phyloP scores from a whole-genome alignment of 805 yeast genomes.

The Candida multigemmis region DNA sequence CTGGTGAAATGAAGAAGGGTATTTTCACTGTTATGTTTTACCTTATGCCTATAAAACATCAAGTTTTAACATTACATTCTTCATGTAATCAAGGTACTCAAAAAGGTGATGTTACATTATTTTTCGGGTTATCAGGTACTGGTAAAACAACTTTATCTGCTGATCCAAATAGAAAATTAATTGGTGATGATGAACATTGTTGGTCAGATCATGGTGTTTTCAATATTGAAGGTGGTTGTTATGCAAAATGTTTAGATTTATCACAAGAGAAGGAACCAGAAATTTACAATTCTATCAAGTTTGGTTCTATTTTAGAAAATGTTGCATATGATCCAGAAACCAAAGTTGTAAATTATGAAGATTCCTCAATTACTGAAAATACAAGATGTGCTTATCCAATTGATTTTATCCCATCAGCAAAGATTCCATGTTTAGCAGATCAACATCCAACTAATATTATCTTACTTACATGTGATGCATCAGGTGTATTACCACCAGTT shows the following conservation, averaged over 20 bases:
- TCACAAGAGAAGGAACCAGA: conserved; percentile 94
- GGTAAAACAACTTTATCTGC: conserved; percentile 98
- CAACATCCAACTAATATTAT: conserved; percentile 88
- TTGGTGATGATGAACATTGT: conserved; percentile 99
- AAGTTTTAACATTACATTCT: conserved; percentile 89
- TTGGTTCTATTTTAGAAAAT: conserved; percentile 92
- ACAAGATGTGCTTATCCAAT: conserved; percentile 99
- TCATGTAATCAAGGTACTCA: conserved; percentile 85
- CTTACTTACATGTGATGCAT: conserved; percentile 92
- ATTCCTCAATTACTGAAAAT: conserved; percentile 83
- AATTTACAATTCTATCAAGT: conserved; percentile 88
- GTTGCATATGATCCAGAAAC: conserved; percentile 74
- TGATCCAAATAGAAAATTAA: conserved; percentile 85
- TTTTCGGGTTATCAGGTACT: conserved; percentile 96
- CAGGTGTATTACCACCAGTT: conserved; percentile 96
- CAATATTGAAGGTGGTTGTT: conserved; percentile 99
- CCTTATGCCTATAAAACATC: conserved; percentile 90
- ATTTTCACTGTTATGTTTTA: conserved; percentile 98
- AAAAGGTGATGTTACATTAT: conserved; percentile 81
- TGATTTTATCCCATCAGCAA: conserved; percentile 92
- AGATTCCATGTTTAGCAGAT: conserved; percentile 88
- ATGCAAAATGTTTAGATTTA: conserved; percentile 92
- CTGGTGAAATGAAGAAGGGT: conserved; percentile 99
- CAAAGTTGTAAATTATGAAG: conserved; percentile 80
- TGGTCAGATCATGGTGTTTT: conserved; percentile 98